Base-by-base conservation (phyloP, 371 early-diverging fungal species). In the Rhizopus microsporus region DNA sequence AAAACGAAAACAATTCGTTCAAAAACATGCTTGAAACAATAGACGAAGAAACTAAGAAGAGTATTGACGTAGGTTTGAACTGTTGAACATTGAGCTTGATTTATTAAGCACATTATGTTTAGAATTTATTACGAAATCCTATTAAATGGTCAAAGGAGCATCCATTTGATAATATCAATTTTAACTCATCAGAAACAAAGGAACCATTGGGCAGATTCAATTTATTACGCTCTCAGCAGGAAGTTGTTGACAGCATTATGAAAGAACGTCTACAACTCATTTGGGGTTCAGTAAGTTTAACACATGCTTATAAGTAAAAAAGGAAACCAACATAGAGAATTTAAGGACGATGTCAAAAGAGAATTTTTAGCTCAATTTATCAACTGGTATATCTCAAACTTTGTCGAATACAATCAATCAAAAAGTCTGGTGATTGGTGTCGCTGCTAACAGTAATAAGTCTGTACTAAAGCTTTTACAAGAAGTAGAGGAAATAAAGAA, bases 341-440 rank as follows among this genome's bases (percentile, higher is more conserved):
- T 23, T 23, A 23, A 23, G 84, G 82, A 82, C 4, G 82, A 82
- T 3, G 84, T 82, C 32, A 84, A 84, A 44, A 82, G 82, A 1
- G 75, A 79, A 40, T 84, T 82, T 43, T 57, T 84, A 40, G 82
- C 82, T 2, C 53, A 79, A n/a, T 75, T 81, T 37, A 54, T 77
- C 6, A 64, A 76, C 13, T 72, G 82, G 67, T 80, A 71, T 49
- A 58, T 79, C n/a, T 71, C 57, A 15, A 58, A 71, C 55, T 45
- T 63, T 56, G 52, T 35, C 23, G 37, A 57, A 3, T 2, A 23
- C 23, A 23, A 23, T 23, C 23, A 23, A 23, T 13, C 15, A 9
- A 55, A 49, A 42, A 54, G 71, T 63, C 67, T 63, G 42, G 69
- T 78, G 16, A 77, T 84, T 51, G 82, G 80, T 9, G 52, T 84